Percentiles rank a stretch among this genome's conserved stretches.
Evolutionary conservation across 2,329 filamentous ascomycete species (phyloP).

Genomic region (Berkeleyomyces basicola): DNA sequence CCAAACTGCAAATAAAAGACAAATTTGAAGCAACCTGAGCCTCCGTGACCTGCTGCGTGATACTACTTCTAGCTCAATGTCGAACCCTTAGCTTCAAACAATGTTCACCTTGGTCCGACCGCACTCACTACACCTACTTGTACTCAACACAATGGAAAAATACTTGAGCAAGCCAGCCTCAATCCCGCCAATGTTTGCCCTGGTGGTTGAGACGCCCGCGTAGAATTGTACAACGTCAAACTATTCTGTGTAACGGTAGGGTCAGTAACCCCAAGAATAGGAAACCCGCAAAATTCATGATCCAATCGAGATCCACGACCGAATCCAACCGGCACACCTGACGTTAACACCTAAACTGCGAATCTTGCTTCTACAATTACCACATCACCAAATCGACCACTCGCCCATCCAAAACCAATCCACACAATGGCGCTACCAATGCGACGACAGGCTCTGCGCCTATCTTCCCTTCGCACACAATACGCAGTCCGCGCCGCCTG

Average conservation of each 20-base stretch:
- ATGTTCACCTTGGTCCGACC: too few species aligned
- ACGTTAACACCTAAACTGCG: too few species aligned
- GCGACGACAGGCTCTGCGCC: neutral
- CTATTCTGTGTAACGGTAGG: neutral
- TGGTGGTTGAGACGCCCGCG: too few species aligned
- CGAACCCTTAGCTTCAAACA: too few species aligned
- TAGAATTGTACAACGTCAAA: neutral
- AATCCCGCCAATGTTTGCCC: too few species aligned
- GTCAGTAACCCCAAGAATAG: neutral
- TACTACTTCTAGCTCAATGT: too few species aligned
- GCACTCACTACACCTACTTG: too few species aligned
- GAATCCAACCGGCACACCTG: neutral
- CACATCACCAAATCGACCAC: neutral
- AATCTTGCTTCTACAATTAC: neutral
- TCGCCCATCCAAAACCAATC: neutral
- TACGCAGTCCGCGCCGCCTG: neutral
- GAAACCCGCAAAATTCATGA: neutral
- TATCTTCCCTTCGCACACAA: neutral
- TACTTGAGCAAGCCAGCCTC: too few species aligned
- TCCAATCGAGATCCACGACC: neutral
- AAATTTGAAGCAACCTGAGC: too few species aligned
- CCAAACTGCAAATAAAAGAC: too few species aligned
- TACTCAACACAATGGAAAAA: too few species aligned
- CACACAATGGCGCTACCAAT: neutral
- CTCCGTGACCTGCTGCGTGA: too few species aligned